Percentiles rank a stretch among this genome's conserved stretches.
phyloP scores from a whole-genome alignment of 495 filamentous ascomycete species.

The Xylaria curta region DNA sequence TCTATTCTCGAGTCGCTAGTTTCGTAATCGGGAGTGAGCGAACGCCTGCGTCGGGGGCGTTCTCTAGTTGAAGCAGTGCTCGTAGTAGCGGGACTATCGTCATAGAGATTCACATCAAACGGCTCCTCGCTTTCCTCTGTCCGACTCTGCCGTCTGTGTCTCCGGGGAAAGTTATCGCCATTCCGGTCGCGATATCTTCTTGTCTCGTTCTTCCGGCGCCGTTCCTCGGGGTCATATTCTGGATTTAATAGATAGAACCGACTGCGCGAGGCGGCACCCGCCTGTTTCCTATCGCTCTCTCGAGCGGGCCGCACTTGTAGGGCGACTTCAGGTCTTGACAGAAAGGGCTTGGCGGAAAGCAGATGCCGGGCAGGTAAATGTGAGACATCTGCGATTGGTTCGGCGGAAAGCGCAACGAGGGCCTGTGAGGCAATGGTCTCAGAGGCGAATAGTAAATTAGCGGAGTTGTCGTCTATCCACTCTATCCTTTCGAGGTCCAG shows the following conservation, averaged over 20 bases:
- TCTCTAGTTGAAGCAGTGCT: conserved; percentile 30
- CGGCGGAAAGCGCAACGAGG: conserved; percentile 65
- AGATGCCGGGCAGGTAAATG: conserved; percentile 58
- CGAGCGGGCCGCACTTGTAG: conserved; percentile 78
- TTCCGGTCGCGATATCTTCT: conserved; percentile 64
- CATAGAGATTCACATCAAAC: conserved; percentile 80
- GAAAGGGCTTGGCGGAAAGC: conserved; percentile 65
- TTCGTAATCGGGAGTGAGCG: conserved; percentile 43
- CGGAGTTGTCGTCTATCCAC: conserved; percentile 95
- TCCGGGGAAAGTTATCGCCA: conserved; percentile 63
- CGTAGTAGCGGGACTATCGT: conserved; percentile 59
- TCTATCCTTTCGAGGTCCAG: conserved; percentile 70
- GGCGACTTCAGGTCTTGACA: conserved; percentile 69
- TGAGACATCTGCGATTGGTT: conserved; percentile 51
- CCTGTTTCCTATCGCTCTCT: conserved; percentile 76
- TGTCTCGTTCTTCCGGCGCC: conserved; percentile 56
- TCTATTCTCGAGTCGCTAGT: conserved; percentile 37
- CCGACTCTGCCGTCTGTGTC: conserved; percentile 44
- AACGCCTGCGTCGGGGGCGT: conserved; percentile 39
- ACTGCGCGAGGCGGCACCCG: conserved; percentile 78
- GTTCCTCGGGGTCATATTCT: conserved; percentile 82
- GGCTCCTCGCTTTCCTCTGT: conserved; percentile 58
- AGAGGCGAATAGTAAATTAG: conserved; percentile 80
- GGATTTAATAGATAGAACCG: conserved; percentile 91
- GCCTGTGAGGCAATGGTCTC: conserved; percentile 71